Evolutionary conservation across 2,329 filamentous ascomycete species (phyloP).

Genomic region (Pseudocercospora ulei): DNA sequence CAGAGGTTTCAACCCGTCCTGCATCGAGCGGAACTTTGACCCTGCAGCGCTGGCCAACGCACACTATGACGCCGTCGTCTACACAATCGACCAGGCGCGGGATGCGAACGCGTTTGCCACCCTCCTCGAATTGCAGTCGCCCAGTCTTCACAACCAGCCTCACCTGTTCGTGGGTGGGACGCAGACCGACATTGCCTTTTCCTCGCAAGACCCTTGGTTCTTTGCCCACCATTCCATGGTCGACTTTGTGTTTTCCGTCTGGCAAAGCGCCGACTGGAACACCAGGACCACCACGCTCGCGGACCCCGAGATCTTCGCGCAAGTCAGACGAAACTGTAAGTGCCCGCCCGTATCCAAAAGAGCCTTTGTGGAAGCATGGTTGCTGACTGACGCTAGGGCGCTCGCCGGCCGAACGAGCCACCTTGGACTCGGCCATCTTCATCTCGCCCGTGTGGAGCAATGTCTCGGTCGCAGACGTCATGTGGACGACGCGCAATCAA

Average conservation of each 20-base stretch:
- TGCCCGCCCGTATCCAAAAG: background rate
- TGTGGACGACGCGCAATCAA: conserved; percentile 14
- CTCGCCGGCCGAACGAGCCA: conserved; percentile 6
- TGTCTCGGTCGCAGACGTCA: conserved; percentile 12
- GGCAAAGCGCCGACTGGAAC: conserved; percentile 39
- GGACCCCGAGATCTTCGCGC: conserved; percentile 9
- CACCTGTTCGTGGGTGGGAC: conserved; percentile 15
- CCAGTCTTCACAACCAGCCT: background rate
- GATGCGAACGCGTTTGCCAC: no score
- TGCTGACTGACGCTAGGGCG: background rate
- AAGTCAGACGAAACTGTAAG: conserved; percentile 10
- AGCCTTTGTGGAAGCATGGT: background rate
- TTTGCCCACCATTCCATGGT: conserved; percentile 42
- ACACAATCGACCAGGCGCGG: conserved; percentile 8
- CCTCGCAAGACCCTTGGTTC: conserved; percentile 41
- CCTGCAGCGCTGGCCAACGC: conserved; percentile 6
- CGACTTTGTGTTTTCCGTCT: conserved; percentile 41
- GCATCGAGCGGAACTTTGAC: conserved; percentile 15
- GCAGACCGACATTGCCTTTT: conserved; percentile 25
- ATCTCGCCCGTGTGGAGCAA: conserved; percentile 13
- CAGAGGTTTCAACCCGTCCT: conserved; percentile 16
- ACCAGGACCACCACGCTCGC: conserved; percentile 11
- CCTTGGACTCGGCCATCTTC: conserved; percentile 12
- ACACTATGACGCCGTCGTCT: conserved; percentile 17
- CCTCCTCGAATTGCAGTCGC: no score